These are phyloP conservation scores for Buddleja alternifolia DNA, from an alignment of 257 asterid species.

Conservation along the genomic window DNA sequence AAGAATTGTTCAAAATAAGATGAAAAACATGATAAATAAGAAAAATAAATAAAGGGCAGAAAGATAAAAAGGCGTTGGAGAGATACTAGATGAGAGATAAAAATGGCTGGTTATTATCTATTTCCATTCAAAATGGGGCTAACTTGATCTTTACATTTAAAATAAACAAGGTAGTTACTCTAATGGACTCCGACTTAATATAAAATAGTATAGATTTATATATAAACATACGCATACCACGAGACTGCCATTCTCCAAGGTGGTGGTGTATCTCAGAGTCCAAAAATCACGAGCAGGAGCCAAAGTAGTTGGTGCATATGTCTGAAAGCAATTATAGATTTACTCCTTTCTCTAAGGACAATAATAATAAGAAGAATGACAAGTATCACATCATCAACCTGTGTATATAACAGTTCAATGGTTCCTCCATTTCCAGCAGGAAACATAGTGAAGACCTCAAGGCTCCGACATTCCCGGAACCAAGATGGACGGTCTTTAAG, in stretches of 20 bases:
- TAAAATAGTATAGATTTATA: background rate
- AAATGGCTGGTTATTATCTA: too few relatives aligned
- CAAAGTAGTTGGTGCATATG: constrained; percentile 81
- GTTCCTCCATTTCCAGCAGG: constrained; percentile 91
- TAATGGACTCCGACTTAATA: too few relatives aligned
- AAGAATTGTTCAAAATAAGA: too few relatives aligned
- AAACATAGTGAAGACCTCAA: constrained; percentile 74
- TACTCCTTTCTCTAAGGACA: constrained; percentile 9
- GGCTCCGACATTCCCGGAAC: constrained; percentile 89
- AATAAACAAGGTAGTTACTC: too few relatives aligned
- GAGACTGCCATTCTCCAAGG: constrained; percentile 80
- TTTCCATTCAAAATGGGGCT: too few relatives aligned
- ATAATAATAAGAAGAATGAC: background rate
- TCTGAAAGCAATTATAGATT: constrained; percentile 47
- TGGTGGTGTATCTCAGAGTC: constrained; percentile 91
- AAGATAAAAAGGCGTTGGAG: too few relatives aligned
- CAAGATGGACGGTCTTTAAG: constrained; percentile 91
- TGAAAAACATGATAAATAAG: too few relatives aligned
- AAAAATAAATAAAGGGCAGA: too few relatives aligned
- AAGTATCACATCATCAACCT: constrained; percentile 47
- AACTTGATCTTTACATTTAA: too few relatives aligned
- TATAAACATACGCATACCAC: constrained; percentile 59
- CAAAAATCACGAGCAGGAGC: constrained; percentile 95
- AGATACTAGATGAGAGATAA: too few relatives aligned
- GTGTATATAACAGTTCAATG: constrained; percentile 75